A percentile compares a stretch with the other conserved stretches of the same genome.
These are phyloP conservation scores for Rhodotorula sp. DNA, from an alignment of 1,284 basidiomycete species.

Conservation along the genomic window DNA sequence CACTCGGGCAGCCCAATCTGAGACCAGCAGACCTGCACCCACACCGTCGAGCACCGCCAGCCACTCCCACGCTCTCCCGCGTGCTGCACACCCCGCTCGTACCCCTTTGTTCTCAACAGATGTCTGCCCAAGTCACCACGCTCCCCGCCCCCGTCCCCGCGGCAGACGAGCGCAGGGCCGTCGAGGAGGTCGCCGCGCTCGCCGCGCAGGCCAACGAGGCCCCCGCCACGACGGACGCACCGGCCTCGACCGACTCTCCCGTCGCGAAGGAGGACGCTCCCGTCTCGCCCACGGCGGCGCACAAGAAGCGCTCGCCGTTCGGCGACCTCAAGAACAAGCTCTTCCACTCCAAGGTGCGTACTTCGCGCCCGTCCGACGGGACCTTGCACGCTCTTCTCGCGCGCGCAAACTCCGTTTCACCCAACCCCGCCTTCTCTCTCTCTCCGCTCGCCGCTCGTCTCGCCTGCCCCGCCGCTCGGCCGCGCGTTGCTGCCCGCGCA, in stretches of 20 bases:
- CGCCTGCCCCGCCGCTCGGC: background rate
- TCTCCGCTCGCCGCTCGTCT: background rate
- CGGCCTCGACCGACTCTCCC: background rate
- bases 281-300: background rate
- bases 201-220: background rate
- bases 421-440: background rate
- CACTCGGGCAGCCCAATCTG: background rate
- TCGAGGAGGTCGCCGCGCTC: too few species aligned
- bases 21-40: background rate
- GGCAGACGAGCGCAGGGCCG: background rate
- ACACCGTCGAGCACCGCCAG: background rate
- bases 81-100: background rate
- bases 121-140: constrained; percentile 9
- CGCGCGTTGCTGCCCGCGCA: too few species aligned
- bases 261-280: background rate
- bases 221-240: background rate
- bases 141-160: background rate
- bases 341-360: constrained; percentile 27
- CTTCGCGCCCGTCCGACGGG: too few species aligned
- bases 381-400: background rate
- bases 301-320: constrained; percentile 30
- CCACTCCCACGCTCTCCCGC: background rate
- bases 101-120: background rate
- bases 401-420: background rate
- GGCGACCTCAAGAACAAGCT: constrained; percentile 26